Conservation (phyloP, 2,329 filamentous ascomycete species). For the Chaetomiaceae sp. region DNA sequence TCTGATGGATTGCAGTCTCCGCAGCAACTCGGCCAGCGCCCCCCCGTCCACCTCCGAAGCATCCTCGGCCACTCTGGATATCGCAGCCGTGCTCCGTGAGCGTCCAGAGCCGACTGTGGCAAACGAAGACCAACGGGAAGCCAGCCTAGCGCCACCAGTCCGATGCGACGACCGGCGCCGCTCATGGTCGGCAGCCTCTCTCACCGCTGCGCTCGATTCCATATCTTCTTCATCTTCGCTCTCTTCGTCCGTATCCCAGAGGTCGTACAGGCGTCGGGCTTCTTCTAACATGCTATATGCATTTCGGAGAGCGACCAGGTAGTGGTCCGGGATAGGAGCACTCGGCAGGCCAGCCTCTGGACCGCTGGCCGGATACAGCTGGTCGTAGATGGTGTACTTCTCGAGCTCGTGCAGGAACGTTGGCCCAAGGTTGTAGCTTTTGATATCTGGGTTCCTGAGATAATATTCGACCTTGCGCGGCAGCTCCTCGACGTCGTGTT, state of each 20-base stretch:
- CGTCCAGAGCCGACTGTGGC: neutral
- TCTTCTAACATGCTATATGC: too few species aligned
- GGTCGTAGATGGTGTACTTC: conserved; percentile 7
- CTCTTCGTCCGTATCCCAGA: neutral
- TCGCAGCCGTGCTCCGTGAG: neutral
- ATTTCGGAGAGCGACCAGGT: too few species aligned
- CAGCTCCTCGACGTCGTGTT: neutral
- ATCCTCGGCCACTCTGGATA: neutral
- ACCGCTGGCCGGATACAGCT: neutral
- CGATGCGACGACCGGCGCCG: too few species aligned
- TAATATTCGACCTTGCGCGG: neutral
- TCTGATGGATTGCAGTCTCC: neutral
- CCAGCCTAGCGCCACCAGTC: too few species aligned
- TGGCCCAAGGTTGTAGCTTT: neutral
- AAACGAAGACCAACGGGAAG: too few species aligned
- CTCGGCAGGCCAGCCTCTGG: neutral
- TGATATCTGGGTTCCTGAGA: conserved; percentile 9
- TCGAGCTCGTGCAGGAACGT: conserved; percentile 3
- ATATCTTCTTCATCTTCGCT: too few species aligned
- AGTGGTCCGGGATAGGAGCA: conserved; percentile 1
- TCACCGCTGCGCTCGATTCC: too few species aligned
- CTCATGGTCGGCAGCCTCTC: too few species aligned
- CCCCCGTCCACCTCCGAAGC: neutral
- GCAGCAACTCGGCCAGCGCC: neutral
- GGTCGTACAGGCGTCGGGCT: neutral